Evolutionary conservation across 2,329 filamentous ascomycete species (phyloP), one percentile per base, ranked within the genome.

Genomic region (Botrytis paeoniae): DNA sequence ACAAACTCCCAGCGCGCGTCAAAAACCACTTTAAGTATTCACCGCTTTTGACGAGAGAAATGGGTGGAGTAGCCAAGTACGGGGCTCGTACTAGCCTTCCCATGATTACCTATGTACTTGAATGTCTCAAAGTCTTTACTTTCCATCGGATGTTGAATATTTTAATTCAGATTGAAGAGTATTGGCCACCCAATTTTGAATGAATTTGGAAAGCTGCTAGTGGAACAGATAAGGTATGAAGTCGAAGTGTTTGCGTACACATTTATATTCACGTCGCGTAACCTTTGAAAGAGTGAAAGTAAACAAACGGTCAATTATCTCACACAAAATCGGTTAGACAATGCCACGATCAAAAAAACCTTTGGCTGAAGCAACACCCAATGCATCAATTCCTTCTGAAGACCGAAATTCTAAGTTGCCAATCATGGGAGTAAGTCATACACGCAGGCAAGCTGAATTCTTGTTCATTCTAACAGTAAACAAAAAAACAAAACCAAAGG

Each of bases 1-100:
- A 61, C 41, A 60, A 48, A 25, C 35, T 35, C 54, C 22, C n/a
- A 59, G 22, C 35, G 51, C 69, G 69, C 57, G 69, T 68, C 45
- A 51, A 71, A 71, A 71, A 71, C 69, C 69, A 71, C 69, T 71
- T 71, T 65, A 71, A 35, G 25, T 43, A 37, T 66, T 72, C 63
- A 69, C 70, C 70, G 70, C 70, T 66, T 39, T 60, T 61, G 37
- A 25, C 6, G n/a, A 57, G n/a, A n/a, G n/a, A n/a, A n/a, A 45
- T 45, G 43, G 18, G 18, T 7, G 18, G 43, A 22, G 43, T 45
- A 22, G 43, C 18, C 2, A 45, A 45, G 43, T 45, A 20, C 20
- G 20, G 20, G 20, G 20, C 20, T 22, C 7, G 20, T 45, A 22
- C 20, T 45, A 22, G 20, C 20, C 43, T 45, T 9, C 8, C 20